These are phyloP conservation scores for Skeletonema tropicum DNA, from an alignment of 108 stramenopile species.

Conservation along the genomic window DNA sequence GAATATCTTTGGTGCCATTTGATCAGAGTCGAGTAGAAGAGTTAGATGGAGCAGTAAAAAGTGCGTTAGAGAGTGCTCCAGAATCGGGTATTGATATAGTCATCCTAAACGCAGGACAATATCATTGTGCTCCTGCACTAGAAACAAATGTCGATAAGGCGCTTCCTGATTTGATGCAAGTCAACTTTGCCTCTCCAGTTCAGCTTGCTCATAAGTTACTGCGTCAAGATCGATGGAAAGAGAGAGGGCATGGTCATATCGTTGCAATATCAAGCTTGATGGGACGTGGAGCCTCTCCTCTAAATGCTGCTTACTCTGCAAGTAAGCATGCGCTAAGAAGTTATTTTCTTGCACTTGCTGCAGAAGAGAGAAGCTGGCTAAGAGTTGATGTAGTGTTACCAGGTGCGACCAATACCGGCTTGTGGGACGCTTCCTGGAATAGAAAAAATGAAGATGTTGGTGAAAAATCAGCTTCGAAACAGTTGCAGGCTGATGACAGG, in stretches of 20 bases:
- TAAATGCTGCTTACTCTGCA: constrained; percentile 72
- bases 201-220: constrained; percentile 15
- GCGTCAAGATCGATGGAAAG: constrained; percentile 19
- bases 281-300: constrained; percentile 57
- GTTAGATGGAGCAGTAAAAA: constrained; percentile 11
- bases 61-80: background rate
- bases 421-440: constrained; percentile 18
- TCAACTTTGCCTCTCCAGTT: constrained; percentile 29
- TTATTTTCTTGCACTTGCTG: constrained; percentile 60
- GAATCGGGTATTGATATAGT: constrained; percentile 24
- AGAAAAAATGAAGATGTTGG: constrained; percentile 1
- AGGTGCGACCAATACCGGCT: constrained; percentile 63
- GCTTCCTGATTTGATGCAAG: constrained; percentile 19
- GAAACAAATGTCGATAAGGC: constrained; percentile 8
- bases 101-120: constrained; percentile 33
- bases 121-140: constrained; percentile 16
- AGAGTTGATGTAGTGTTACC: constrained; percentile 65
- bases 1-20: constrained; percentile 23
- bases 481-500: constrained; percentile 6
- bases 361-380: constrained; percentile 58
- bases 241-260: constrained; percentile 42
- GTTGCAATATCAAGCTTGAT: constrained; percentile 63
- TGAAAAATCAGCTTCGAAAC: background rate
- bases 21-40: constrained; percentile 3
- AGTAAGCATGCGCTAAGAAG: constrained; percentile 72